Conservation (phyloP, 2,329 filamentous ascomycete genomes). For the Colletotrichum kahawae region DNA sequence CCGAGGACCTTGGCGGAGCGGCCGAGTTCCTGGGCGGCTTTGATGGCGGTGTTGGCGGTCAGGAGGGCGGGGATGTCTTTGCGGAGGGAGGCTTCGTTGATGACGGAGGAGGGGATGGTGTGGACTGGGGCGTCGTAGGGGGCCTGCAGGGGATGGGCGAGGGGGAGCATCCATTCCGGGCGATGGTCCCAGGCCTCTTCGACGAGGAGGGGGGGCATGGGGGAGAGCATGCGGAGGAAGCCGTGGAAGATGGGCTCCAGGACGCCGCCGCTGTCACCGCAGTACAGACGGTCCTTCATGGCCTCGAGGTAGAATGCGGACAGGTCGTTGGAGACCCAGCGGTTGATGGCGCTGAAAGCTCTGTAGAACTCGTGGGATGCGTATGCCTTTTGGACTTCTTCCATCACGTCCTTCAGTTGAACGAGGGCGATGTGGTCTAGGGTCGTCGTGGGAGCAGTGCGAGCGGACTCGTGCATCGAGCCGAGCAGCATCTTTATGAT, state of each 20-base stretch:
- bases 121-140: constrained; percentile 51
- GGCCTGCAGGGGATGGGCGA: constrained; percentile 48
- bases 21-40: constrained; percentile 75
- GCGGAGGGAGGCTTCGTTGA: constrained; percentile 44
- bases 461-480: constrained; percentile 64
- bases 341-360: constrained; percentile 74
- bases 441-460: constrained; percentile 56
- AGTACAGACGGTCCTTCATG: constrained; percentile 91
- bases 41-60: constrained; percentile 69
- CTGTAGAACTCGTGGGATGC: constrained; percentile 82
- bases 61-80: constrained; percentile 53
- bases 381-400: constrained; percentile 69
- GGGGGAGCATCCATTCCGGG: constrained; percentile 62
- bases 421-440: constrained; percentile 78
- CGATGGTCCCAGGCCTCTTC: constrained; percentile 87
- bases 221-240: constrained; percentile 78
- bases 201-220: constrained; percentile 81
- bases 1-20: constrained; percentile 75
- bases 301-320: constrained; percentile 95
- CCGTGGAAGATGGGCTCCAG: constrained; percentile 72
- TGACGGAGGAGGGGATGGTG: constrained; percentile 40
- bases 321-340: constrained; percentile 81
- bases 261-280: constrained; percentile 71
- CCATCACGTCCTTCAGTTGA: constrained; percentile 72
- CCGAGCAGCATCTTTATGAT: constrained; percentile 92